Evolutionary conservation across 495 filamentous ascomycete genomes (phyloP), one percentile per base, ranked within the genome.

Genomic region (Extremus antarcticus): DNA sequence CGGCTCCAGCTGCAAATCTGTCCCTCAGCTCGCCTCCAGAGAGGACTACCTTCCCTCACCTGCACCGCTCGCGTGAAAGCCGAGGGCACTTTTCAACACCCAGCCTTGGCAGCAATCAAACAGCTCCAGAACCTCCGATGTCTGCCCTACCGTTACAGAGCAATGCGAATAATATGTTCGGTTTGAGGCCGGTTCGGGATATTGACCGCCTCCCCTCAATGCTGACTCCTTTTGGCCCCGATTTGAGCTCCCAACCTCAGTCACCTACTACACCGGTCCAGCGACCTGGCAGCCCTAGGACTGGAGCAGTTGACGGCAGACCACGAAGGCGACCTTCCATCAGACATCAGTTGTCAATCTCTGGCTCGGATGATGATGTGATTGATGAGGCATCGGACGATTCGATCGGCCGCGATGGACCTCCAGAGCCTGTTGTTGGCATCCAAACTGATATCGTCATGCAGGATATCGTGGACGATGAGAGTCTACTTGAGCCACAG

Each of bases 171-270:
- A 15, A n/a, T 20, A 80, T 80, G 11, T 90, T 94, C 66, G 78
- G 80, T 56, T 65, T 88, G 47, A 79, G 88, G 19, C 87, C 88
- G 16, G 84, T 95, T 25, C 85, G 90, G 53, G 90, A 95, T 65
- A 76, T 78, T 38, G 91, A 96, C 62, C 82, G 91, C 48, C 76
- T 96, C 17, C 86, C 86, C 13, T 91, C 87, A 53, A 92, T 94
- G 81, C 70, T 88, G 25, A 83, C 88, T 1, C 78, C 83, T 8
- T 70, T 87, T 47, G 81, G 87, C 47, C 75, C 80, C 1, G 83
- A 83, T 20, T 72, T 89, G 50, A 78, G 82, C 22, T 95, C 92
- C 8, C 92, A 95, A 63, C 92, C 92, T 0, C 86, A 88, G 51
- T 95, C 91, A 10, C 92, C 92, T 0, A 95, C 90, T 11, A 98